These are phyloP conservation scores for Triadica sebifera DNA, from an alignment of 345 rosid genomes.

Conservation along the genomic window DNA sequence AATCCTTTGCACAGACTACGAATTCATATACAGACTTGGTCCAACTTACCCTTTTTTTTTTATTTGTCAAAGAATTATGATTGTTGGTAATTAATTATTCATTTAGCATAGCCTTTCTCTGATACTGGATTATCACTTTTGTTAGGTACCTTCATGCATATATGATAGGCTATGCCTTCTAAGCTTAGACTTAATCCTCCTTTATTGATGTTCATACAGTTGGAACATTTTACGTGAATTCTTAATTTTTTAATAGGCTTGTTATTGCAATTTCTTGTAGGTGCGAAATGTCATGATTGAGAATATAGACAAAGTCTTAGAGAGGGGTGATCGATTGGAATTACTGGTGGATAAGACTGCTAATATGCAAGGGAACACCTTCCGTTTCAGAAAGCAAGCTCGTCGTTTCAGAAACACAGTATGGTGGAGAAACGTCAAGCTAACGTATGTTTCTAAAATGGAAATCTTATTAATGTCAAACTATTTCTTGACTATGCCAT, in stretches of 20 bases:
- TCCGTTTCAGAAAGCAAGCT: slow-evolving; percentile 92
- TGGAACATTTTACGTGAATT: neutral
- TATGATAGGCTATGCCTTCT: neutral
- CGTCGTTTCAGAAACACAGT: slow-evolving; percentile 74
- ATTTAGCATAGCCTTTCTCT: neutral
- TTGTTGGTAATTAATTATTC: neutral
- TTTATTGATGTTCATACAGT: neutral
- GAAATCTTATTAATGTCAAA: neutral
- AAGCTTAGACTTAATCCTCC: neutral
- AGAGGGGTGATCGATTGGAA: slow-evolving; percentile 92
- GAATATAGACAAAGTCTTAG: slow-evolving; percentile 88
- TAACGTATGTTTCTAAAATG: slow-evolving; percentile 51
- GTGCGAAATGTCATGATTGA: slow-evolving; percentile 94
- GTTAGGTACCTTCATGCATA: neutral
- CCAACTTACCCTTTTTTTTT: neutral
- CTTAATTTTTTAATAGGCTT: neutral
- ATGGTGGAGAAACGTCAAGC: slow-evolving; percentile 96
- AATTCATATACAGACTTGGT: neutral
- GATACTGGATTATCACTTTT: neutral
- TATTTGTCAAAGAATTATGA: neutral
- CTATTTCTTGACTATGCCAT: neutral
- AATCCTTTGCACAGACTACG: neutral
- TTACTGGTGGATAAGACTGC: slow-evolving; percentile 93
- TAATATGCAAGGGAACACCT: slow-evolving; percentile 92
- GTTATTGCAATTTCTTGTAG: slow-evolving; percentile 25